Base-by-base conservation (phyloP, 257 asterid genomes). In the Thymus mandschuricus region DNA sequence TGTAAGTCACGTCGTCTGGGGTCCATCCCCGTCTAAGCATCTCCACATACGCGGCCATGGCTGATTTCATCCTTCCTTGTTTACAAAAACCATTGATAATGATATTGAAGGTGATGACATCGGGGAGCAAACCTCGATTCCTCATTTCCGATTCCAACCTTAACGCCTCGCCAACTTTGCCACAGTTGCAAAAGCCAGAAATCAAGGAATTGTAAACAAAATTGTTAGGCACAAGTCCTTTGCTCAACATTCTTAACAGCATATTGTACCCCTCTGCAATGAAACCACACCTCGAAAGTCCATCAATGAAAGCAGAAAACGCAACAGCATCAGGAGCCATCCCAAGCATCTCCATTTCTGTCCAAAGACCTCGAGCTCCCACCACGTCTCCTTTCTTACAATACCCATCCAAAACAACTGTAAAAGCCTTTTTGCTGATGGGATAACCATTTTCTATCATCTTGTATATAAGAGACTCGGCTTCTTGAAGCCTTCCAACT, bases 261-360 rank as follows among this genome's bases (percentile, higher is more conserved):
- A 62, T 75, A 46, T 74, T 74, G 79, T 84, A 74, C 7, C 93
- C 97, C 55, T 88, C 95, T 49, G 81, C 90, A 76, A 89, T 77
- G 62, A 79, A 86, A 35, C 92, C 97, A 10, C 82, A 76, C 80
- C 79, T 86, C 31, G 86, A 84, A 55, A 94, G 92, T 30, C 97
- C 97, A 62, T 86, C 82, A 61, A 94, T 80, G 65, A 84, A 89
- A 70, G 97, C 90, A 75, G 99, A 94, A 81, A 82, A 91, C 49
- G 97, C 96, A 78, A 94, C 95, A 75, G 80, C 87, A 83, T 94
- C 99, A 62, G 97, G 97, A 69, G 89, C 91, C 80, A 91, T 71
- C 65, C 89, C 92, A 48, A 73, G 75, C 76, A 60, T 79, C 73
- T 80, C 88, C 99, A 94, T 91, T 64, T 87, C 91, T 71, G 82